phyloP scores from a whole-genome alignment of 2,329 filamentous ascomycete species.

The Whalleya microplaca region DNA sequence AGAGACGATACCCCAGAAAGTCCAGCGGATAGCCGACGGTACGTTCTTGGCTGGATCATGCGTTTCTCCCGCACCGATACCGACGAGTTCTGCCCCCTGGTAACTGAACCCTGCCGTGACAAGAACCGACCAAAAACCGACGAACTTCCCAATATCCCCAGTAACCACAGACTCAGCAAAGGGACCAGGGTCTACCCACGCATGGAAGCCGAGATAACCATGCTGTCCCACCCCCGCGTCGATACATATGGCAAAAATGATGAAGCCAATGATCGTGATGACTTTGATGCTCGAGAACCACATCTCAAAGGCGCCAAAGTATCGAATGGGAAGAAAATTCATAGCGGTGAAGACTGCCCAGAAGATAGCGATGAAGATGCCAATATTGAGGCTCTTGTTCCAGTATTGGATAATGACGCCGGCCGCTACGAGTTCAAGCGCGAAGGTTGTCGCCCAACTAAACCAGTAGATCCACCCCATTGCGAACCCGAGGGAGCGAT shows the following conservation, averaged over 20 bases:
- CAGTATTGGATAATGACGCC: constrained; percentile 79
- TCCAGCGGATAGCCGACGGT: constrained; percentile 72
- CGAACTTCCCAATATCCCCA: constrained; percentile 62
- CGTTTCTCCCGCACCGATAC: constrained; percentile 78
- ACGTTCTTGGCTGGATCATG: constrained; percentile 73
- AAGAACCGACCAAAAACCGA: constrained; percentile 71
- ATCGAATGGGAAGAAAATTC: constrained; percentile 73
- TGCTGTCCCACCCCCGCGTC: constrained; percentile 71
- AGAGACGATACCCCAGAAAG: constrained; percentile 74
- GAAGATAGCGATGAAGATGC: constrained; percentile 74
- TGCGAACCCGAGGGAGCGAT: constrained; percentile 71
- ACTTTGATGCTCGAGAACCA: constrained; percentile 81
- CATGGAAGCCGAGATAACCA: constrained; percentile 74
- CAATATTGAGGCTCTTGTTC: constrained; percentile 64
- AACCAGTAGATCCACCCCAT: constrained; percentile 89
- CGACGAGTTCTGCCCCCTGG: constrained; percentile 76
- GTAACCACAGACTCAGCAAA: constrained; percentile 64
- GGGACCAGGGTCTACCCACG: constrained; percentile 70
- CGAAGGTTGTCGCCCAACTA: constrained; percentile 72
- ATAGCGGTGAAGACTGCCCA: constrained; percentile 69
- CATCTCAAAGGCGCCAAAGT: constrained; percentile 79
- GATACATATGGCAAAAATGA: constrained; percentile 77
- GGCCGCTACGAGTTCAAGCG: constrained; percentile 72
- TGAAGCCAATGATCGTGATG: constrained; percentile 72
- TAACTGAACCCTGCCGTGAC: constrained; percentile 72